Base-by-base conservation (phyloP, 176 grass and related monocot species). In the Lolium rigidum region DNA sequence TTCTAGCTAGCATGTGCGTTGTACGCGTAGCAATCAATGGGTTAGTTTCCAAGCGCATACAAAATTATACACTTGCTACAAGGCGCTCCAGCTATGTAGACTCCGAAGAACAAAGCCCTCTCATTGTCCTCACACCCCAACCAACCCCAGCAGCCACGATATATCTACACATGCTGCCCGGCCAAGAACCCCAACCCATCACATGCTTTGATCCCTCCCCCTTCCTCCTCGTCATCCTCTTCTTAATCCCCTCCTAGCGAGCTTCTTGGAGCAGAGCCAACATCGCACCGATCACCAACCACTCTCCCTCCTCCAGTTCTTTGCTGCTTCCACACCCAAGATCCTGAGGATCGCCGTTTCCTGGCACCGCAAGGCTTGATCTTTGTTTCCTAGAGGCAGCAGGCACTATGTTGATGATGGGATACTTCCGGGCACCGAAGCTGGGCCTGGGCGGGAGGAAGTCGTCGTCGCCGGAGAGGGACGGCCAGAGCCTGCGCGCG, bases 381-480 rank as follows among this genome's bases (percentile, higher is more conserved):
- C 41, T 82, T 69, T 4, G 26, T 35, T 35, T 39, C 44, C 52
- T 37, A 73, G 52, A 83, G n/a, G 2, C 9, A 1, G 4, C n/a
- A n/a, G n/a, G n/a, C 18, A 44, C 57, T 39, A 70, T 84, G 81
- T 25, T 78, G 80, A 63, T 79, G 62, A 88, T 83, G 79, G 79
- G 86, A 2, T 92, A 92, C 90, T 83, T 92, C 77, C 67, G 90
- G 18, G 50, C 35, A 67, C 86, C 90, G 74, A 70, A 14, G 80
- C 22, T 90, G 3, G 4, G 74, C 70, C 22, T 90, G 3, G 4
- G 74, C 70, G 79, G 86, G 66, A 82, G 83, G 78, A 82, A 35
- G 81, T 35, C 28, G 18, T 13, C 50, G 39, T 16, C 18, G 26
- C 14, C 11, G 46, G 67, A 58, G 41, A 43, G 41, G 41, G 41